A percentile compares a stretch with the other conserved stretches of the same genome.
These are phyloP conservation scores for Mucor circinelloides DNA, from an alignment of 371 early-diverging fungal genomes.

Conservation along the genomic window DNA sequence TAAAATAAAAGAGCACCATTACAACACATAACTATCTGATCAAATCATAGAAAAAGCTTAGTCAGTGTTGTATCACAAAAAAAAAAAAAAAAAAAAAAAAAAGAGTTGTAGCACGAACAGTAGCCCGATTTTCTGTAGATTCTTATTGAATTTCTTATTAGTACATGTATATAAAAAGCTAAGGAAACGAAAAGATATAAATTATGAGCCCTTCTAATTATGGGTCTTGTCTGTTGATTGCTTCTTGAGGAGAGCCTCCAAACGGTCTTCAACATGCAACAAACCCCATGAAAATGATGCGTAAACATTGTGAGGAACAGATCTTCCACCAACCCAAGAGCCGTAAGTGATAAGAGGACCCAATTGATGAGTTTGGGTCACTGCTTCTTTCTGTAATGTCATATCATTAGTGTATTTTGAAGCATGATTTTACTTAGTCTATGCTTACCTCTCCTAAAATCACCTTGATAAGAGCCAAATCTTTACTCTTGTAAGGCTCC, in stretches of 20 bases:
- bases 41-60: no score
- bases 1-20: no score
- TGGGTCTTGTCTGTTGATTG: background rate
- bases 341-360: constrained; percentile 40
- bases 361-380: constrained; percentile 40
- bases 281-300: constrained; percentile 31
- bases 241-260: background rate
- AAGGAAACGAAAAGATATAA: background rate
- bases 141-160: no score
- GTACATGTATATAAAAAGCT: no score
- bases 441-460: constrained; percentile 38
- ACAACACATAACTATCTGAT: no score
- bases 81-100: no score
- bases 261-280: constrained; percentile 24
- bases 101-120: no score
- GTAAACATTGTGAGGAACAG: constrained; percentile 37
- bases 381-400: constrained; percentile 36
- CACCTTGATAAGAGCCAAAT: constrained; percentile 40
- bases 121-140: no score
- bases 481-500: constrained; percentile 42
- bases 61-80: no score
- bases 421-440: background rate
- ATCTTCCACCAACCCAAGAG: constrained; percentile 44
- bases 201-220: background rate
- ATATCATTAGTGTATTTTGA: background rate